Evolutionary conservation across 2,329 filamentous ascomycete species (phyloP), one percentile per base, ranked within the genome.

Genomic region (Ascocoryne sarcoides): DNA sequence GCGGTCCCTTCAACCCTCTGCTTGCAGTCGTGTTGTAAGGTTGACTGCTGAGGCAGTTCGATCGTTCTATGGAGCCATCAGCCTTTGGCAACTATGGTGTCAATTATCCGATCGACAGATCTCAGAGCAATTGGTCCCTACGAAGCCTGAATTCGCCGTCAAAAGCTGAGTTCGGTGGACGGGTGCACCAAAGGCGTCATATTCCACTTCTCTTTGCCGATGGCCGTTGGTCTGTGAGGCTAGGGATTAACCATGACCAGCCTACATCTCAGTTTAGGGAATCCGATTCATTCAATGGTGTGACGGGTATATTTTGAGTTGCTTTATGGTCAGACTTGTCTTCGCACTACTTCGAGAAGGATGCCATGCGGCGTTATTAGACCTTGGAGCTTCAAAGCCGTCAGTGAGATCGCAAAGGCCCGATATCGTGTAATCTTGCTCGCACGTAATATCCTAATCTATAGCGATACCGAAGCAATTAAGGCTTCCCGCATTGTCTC

Each of bases 41-140:
- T 90, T 65, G 84, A 89, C 73, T 75, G 66, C 75, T 84, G 76
- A 60, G 73, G 78, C 84, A 90, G 79, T 77, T 90, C 84, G 84
- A 85, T 86, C 78, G 75, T 53, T 68, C 64, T 62, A 86, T 80
- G 84, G 84, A 88, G 81, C 79, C 82, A 85, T 79, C 75, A 50
- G 51, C 59, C 51, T 53, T 34, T 51, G 46, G 48, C 10, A 49
- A 26, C 37, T 40, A 26, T 79, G 87, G 84, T 77, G 88, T 82
- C 84, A 74, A 79, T 83, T 86, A 70, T 89, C 84, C 82, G 79
- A 85, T 88, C 84, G 86, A 94, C 88, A 92, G 84, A 80, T 92
- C 82, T 85, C 64, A 93, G 82, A 95, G 64, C 59, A 75, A 92
- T 68, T 65, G 66, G 70, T 69, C 63, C 67, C 68, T 64, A 65